Percentiles rank a stretch among this genome's conserved stretches.
Evolutionary conservation across 257 asterid species (phyloP).

Genomic region (Salvia miltiorrhiza): DNA sequence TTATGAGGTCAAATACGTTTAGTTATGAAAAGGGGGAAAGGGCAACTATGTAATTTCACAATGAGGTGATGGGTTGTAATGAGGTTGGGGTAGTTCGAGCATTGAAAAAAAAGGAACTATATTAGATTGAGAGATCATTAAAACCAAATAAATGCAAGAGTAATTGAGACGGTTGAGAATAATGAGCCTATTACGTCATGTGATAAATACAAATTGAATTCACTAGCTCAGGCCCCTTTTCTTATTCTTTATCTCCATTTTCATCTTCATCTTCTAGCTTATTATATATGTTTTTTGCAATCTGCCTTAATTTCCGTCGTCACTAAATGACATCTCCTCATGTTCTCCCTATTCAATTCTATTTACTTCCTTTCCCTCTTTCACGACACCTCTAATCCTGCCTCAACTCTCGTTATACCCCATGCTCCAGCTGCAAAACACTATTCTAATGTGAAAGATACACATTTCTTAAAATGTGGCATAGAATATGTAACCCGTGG

Average conservation of each 20-base stretch:
- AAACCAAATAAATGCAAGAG: constrained; percentile 82
- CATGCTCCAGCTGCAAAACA: not conserved
- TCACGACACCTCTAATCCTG: not conserved
- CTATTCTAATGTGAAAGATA: not conserved
- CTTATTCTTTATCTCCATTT: constrained; percentile 9
- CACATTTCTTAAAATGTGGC: not conserved
- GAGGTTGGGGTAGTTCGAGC: constrained; percentile 44
- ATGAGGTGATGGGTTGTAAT: constrained; percentile 17
- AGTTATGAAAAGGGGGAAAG: constrained; percentile 18
- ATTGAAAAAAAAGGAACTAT: constrained; percentile 31
- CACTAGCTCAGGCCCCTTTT: constrained; percentile 25
- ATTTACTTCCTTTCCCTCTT: constrained; percentile 16
- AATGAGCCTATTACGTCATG: constrained; percentile 67
- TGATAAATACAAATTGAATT: constrained; percentile 76
- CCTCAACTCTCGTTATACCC: not conserved
- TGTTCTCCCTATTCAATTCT: constrained; percentile 28
- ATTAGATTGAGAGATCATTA: constrained; percentile 72
- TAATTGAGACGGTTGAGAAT: constrained; percentile 88
- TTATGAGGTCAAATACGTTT: constrained; percentile 35
- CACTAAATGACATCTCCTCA: constrained; percentile 24
- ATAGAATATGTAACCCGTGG: not conserved
- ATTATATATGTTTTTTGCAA: constrained; percentile 1
- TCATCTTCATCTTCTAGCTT: constrained; percentile 21
- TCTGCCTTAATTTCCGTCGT: constrained; percentile 21
- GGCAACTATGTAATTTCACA: constrained; percentile 34